Conservation (phyloP, 1,139 yeast genomes). For the Kluyveromyces sp. region DNA sequence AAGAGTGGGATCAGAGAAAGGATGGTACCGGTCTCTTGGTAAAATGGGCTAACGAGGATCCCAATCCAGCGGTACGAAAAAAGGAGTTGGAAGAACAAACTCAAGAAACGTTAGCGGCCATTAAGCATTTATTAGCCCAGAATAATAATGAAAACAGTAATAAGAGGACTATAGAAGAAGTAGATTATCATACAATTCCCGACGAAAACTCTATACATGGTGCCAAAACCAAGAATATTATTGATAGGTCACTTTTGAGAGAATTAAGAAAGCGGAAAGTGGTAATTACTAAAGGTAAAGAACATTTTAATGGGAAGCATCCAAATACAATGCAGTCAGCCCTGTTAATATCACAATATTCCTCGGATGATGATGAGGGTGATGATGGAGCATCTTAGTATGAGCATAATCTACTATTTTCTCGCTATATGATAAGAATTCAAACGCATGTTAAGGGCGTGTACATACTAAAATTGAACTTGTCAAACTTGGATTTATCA, state of each 20-base stretch:
- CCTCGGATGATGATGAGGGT: slow-evolving; percentile 10
- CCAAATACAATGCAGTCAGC: not conserved
- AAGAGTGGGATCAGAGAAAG: slow-evolving; percentile 29
- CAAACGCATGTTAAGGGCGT: too few relatives aligned
- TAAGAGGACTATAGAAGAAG: not conserved
- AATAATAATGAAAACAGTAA: slow-evolving; percentile 2
- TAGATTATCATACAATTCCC: not conserved
- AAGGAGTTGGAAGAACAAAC: slow-evolving; percentile 36
- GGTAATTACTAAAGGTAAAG: not conserved
- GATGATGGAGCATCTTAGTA: not conserved
- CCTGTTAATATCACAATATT: slow-evolving; percentile 7
- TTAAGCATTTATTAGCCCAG: slow-evolving; percentile 15
- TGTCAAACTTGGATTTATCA: too few relatives aligned
- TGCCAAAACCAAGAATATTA: not conserved
- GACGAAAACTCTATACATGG: not conserved
- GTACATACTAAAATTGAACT: too few relatives aligned
- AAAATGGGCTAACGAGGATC: slow-evolving; percentile 89
- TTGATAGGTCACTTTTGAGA: slow-evolving; percentile 1
- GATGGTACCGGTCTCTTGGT: slow-evolving; percentile 50
- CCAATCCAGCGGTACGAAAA: slow-evolving; percentile 60
- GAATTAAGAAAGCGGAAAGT: slow-evolving; percentile 5
- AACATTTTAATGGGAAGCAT: not conserved
- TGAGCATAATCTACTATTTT: not conserved
- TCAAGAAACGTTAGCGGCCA: slow-evolving; percentile 16
- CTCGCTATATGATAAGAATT: too few relatives aligned